A percentile compares a stretch with the other conserved stretches of the same genome.
Evolutionary conservation across 1,284 basidiomycete genomes (phyloP).

Genomic region (Tremellales sp.): DNA sequence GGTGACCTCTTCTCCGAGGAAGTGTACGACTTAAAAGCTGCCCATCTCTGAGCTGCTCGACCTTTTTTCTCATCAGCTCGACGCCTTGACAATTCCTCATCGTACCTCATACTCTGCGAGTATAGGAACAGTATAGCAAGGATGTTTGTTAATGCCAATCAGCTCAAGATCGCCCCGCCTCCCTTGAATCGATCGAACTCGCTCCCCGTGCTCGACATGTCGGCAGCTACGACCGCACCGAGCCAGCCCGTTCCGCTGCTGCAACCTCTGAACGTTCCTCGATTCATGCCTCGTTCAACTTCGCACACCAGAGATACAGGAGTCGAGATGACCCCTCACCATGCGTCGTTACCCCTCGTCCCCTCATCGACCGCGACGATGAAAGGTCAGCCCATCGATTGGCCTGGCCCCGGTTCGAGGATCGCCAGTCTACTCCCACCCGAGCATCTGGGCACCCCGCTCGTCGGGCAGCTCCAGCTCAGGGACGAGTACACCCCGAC

Average conservation of each 20-base stretch:
- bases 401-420: neutral
- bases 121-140: too few relatives aligned
- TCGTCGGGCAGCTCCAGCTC: neutral
- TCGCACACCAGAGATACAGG: neutral
- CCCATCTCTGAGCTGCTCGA: too few relatives aligned
- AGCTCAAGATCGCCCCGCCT: neutral
- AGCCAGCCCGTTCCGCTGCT: neutral
- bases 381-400: neutral
- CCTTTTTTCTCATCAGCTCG: too few relatives aligned
- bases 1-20: too few relatives aligned
- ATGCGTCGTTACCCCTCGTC: neutral
- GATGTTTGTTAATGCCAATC: neutral
- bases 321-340: neutral
- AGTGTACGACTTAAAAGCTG: too few relatives aligned
- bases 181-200: neutral
- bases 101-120: too few relatives aligned
- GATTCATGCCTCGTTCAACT: neutral
- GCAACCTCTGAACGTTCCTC: constrained; percentile 2
- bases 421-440: neutral
- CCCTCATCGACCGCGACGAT: neutral
- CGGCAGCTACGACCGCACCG: neutral
- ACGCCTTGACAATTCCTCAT: too few relatives aligned
- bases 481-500: neutral
- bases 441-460: neutral
- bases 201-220: neutral